phyloP scores from a whole-genome alignment of 2,329 filamentous ascomycete species.

The Neurospora sp. region DNA sequence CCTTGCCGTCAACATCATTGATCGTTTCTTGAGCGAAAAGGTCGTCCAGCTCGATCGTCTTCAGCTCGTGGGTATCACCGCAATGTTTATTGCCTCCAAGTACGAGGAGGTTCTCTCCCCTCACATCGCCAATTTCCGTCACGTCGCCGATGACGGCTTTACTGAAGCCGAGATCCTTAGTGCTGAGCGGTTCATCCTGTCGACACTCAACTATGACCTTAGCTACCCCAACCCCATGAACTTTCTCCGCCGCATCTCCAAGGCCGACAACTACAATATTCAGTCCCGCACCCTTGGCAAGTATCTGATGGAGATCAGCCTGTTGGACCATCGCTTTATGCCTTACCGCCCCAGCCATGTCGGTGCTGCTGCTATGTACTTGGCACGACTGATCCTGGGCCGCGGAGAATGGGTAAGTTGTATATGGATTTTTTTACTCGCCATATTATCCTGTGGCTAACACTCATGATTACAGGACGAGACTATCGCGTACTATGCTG shows the following conservation, averaged over 20 bases:
- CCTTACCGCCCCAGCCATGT: conserved; percentile 79
- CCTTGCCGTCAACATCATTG: conserved; percentile 94
- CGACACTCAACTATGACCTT: conserved; percentile 87
- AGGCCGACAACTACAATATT: conserved; percentile 98
- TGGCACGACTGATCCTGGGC: conserved; percentile 81
- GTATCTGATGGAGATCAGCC: conserved; percentile 94
- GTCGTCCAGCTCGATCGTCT: conserved; percentile 92
- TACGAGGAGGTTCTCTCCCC: conserved; percentile 97
- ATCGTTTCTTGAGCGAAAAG: conserved; percentile 92
- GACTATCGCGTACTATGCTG: conserved; percentile 81
- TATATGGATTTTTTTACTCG: background rate
- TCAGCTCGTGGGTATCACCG: conserved; percentile 92
- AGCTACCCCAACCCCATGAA: conserved; percentile 99
- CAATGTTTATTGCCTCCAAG: conserved; percentile 99
- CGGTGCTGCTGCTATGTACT: conserved; percentile 88
- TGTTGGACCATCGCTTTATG: conserved; percentile 92
- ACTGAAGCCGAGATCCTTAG: conserved; percentile 89
- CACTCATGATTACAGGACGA: conserved; percentile 51
- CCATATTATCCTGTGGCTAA: conserved; percentile 2
- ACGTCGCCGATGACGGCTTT: conserved; percentile 95
- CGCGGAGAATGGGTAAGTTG: conserved; percentile 77
- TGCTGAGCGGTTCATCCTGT: conserved; percentile 90
- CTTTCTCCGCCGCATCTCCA: conserved; percentile 95
- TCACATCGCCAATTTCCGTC: conserved; percentile 92
- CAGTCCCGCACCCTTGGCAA: conserved; percentile 95